phyloP scores from a whole-genome alignment of 2,329 filamentous ascomycete genomes.

The Fonsecaea pugnacius region DNA sequence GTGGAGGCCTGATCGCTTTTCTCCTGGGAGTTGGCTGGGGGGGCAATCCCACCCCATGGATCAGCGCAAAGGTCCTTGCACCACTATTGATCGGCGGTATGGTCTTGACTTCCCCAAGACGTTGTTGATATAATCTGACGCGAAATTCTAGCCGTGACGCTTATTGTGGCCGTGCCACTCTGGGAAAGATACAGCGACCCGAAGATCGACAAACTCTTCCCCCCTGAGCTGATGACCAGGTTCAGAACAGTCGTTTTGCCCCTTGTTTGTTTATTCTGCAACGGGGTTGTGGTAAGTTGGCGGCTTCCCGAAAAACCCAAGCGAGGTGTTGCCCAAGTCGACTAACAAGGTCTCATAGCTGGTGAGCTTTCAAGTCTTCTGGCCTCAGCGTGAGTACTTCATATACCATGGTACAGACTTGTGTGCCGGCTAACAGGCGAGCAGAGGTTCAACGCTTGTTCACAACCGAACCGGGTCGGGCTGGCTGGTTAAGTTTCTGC shows the following conservation, averaged over 20 bases:
- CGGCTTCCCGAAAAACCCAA: not conserved
- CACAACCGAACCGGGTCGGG: not conserved
- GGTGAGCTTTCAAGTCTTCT: constrained; percentile 18
- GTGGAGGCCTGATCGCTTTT: constrained; percentile 29
- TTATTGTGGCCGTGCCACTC: constrained; percentile 19
- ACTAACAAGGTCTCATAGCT: constrained; percentile 1
- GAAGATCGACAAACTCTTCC: constrained; percentile 23
- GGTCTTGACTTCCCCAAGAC: not conserved
- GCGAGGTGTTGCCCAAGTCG: too few species aligned
- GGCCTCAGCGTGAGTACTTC: constrained; percentile 16
- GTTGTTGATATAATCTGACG: not conserved
- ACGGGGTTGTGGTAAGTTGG: constrained; percentile 7
- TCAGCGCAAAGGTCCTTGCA: constrained; percentile 13
- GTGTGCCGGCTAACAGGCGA: too few species aligned
- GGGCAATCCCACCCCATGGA: constrained; percentile 30
- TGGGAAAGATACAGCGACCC: constrained; percentile 21
- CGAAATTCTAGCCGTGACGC: not conserved
- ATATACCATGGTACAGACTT: too few species aligned
- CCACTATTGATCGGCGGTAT: constrained; percentile 22
- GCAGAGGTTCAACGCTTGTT: constrained; percentile 19
- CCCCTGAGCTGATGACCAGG: constrained; percentile 13
- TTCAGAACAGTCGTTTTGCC: constrained; percentile 16
- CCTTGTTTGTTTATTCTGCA: constrained; percentile 7
- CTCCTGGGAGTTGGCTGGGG: constrained; percentile 30
- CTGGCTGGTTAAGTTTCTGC: constrained; percentile 7